Percentiles rank a stretch among this genome's conserved stretches.
Evolutionary conservation across 148 eudicot species (phyloP).

Genomic region (Nyssa sinensis): DNA sequence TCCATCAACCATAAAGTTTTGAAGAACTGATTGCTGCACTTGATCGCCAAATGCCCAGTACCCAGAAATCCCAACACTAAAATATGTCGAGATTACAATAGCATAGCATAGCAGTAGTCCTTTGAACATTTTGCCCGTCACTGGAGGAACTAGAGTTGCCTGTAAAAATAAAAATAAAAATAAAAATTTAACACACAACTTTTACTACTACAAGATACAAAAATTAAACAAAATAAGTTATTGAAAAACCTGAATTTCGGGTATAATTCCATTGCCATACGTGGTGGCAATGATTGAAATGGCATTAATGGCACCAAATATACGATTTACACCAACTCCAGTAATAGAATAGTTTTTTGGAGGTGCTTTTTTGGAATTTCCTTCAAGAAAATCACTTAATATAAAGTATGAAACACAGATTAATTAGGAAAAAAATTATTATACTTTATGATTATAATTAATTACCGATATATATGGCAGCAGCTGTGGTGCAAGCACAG

Average conservation of each 20-base stretch:
- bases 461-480: slow-evolving; percentile 69
- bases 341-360: slow-evolving; percentile 45
- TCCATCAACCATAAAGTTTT: slow-evolving; percentile 46
- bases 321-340: slow-evolving; percentile 34
- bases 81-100: slow-evolving; percentile 52
- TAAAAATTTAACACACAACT: background rate
- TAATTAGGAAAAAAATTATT: background rate
- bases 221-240: background rate
- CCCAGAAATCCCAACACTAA: slow-evolving; percentile 67
- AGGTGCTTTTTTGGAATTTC: slow-evolving; percentile 47
- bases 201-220: too few relatives aligned
- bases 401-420: background rate
- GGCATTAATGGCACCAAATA: slow-evolving; percentile 57
- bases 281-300: slow-evolving; percentile 66
- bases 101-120: slow-evolving; percentile 61
- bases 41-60: slow-evolving; percentile 85
- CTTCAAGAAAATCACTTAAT: slow-evolving; percentile 23
- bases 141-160: slow-evolving; percentile 79
- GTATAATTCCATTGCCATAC: slow-evolving; percentile 74
- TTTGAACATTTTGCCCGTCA: slow-evolving; percentile 82
- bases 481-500: slow-evolving; percentile 65
- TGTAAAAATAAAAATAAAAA: slow-evolving; percentile 6
- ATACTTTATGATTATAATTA: background rate
- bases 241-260: slow-evolving; percentile 63
- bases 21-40: slow-evolving; percentile 41